A percentile compares a stretch with the other conserved stretches of the same genome.
phyloP scores from a whole-genome alignment of 148 eudicot species.

The Nepenthes mirabilis region DNA sequence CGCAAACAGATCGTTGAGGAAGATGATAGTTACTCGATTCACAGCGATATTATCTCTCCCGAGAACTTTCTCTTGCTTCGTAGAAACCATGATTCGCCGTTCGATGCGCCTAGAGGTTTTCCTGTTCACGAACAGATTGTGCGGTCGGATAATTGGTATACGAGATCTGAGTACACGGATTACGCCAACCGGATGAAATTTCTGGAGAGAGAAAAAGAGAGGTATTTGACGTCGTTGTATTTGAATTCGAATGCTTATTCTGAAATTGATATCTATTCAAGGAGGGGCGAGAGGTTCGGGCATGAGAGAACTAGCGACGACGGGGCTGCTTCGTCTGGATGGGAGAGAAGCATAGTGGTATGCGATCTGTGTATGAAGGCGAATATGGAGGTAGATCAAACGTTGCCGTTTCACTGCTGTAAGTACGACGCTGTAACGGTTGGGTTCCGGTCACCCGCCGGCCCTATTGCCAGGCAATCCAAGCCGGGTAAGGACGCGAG shows the following conservation, averaged over 20 bases:
- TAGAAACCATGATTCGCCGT: conserved; percentile 7
- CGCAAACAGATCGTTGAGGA: conserved; percentile 1
- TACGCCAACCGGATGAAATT: conserved; percentile 9
- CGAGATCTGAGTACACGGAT: conserved; percentile 4
- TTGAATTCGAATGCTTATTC: conserved; percentile 25
- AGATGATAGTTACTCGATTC: background rate
- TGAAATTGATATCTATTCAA: conserved; percentile 8
- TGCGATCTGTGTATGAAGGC: conserved; percentile 31
- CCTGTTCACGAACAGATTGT: background rate
- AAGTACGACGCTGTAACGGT: conserved; percentile 20
- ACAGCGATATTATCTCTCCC: conserved; percentile 7
- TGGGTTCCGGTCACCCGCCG: conserved; percentile 26
- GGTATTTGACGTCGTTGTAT: conserved; percentile 22
- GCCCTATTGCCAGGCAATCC: conserved; percentile 37
- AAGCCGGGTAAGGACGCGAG: background rate
- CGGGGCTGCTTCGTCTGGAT: conserved; percentile 10
- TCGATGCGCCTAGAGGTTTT: background rate
- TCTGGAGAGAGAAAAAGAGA: conserved; percentile 24
- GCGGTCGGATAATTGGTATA: background rate
- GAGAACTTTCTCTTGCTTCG: conserved; percentile 17
- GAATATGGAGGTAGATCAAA: background rate
- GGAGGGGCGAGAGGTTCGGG: background rate
- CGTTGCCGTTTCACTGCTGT: conserved; percentile 43
- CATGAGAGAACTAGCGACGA: conserved; percentile 11
- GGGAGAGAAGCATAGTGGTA: conserved; percentile 4